These are phyloP conservation scores for Wickerhamiella galacta DNA, from an alignment of 805 yeast species.

Conservation along the genomic window DNA sequence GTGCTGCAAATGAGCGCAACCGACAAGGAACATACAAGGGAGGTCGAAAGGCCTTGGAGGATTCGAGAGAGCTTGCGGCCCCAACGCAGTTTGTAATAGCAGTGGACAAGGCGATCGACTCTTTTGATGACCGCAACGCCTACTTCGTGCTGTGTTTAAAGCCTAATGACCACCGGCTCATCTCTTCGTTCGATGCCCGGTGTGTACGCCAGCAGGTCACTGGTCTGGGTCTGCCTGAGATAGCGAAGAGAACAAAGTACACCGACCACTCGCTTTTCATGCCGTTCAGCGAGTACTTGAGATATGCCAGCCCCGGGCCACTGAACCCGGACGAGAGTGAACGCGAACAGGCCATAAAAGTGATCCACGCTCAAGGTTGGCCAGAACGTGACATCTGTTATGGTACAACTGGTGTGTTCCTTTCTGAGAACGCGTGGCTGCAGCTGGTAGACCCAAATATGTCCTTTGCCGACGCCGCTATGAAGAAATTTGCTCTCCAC, in stretches of 20 bases:
- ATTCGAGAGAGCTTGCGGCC: slow-evolving; percentile 4
- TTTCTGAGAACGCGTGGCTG: slow-evolving; percentile 27
- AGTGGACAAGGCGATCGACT: slow-evolving; percentile 22
- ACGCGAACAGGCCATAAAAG: slow-evolving; percentile 19
- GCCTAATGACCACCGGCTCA: slow-evolving; percentile 26
- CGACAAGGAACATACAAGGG: slow-evolving; percentile 7
- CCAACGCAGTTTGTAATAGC: slow-evolving; percentile 19
- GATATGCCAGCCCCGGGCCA: slow-evolving; percentile 13
- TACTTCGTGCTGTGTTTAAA: slow-evolving; percentile 27
- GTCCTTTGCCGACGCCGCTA: slow-evolving; percentile 21
- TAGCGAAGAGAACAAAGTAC: slow-evolving; percentile 24
- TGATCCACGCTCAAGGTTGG: slow-evolving; percentile 21
- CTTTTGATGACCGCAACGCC: slow-evolving; percentile 25
- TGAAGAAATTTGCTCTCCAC: slow-evolving; percentile 15
- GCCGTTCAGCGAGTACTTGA: slow-evolving; percentile 24
- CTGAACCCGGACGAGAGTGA: slow-evolving; percentile 12
- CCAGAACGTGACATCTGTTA: slow-evolving; percentile 23
- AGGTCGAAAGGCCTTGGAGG: slow-evolving; percentile 5
- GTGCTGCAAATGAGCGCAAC: slow-evolving; percentile 8
- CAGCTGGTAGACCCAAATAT: slow-evolving; percentile 24
- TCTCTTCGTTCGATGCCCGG: slow-evolving; percentile 26
- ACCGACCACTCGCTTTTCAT: slow-evolving; percentile 25
- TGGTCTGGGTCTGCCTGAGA: slow-evolving; percentile 27
- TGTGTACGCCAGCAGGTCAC: slow-evolving; percentile 28
- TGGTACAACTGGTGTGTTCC: slow-evolving; percentile 26